phyloP scores from a whole-genome alignment of 2,329 filamentous ascomycete genomes.

The Thermoascus crustaceus region DNA sequence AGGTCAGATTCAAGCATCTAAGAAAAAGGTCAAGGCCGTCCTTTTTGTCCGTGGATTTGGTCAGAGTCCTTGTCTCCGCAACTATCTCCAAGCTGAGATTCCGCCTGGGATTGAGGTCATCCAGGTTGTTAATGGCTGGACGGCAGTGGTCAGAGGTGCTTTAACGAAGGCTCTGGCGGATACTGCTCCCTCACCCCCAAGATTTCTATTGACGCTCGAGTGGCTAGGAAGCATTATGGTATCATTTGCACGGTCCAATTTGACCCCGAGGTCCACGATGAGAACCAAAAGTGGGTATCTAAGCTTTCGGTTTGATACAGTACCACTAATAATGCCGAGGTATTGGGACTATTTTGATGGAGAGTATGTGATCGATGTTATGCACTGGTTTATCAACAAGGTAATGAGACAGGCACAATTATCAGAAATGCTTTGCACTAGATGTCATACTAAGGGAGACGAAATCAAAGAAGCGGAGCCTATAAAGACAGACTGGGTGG shows the following conservation, averaged over 20 bases:
- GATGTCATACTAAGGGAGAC: conserved; percentile 11
- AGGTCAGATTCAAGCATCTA: conserved; percentile 44
- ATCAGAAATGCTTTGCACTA: background rate
- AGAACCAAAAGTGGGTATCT: conserved; percentile 9
- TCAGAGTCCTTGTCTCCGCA: conserved; percentile 17
- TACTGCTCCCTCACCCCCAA: conserved; percentile 1
- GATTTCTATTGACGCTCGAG: conserved; percentile 13
- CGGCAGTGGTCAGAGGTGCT: conserved; percentile 18
- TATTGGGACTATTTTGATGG: conserved; percentile 9
- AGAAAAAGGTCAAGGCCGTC: conserved; percentile 48
- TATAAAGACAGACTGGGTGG: conserved; percentile 1
- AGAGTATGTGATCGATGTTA: conserved; percentile 8
- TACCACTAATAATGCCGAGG: conserved; percentile 2
- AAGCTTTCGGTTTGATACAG: background rate
- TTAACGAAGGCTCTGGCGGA: conserved; percentile 12
- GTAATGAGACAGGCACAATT: conserved; percentile 1
- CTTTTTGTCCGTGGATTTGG: conserved; percentile 24
- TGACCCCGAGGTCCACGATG: conserved; percentile 7
- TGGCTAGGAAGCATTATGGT: conserved; percentile 18
- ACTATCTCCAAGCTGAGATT: conserved; percentile 10
- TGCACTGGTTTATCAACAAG: conserved; percentile 16
- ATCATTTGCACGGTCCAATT: conserved; percentile 3
- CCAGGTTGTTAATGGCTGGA: conserved; percentile 18
- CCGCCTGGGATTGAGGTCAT: conserved; percentile 12
- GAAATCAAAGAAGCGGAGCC: conserved; percentile 12